Conservation (phyloP, 225 moss, liverwort and hornwort genomes). For the Sphagnum tenellum region DNA sequence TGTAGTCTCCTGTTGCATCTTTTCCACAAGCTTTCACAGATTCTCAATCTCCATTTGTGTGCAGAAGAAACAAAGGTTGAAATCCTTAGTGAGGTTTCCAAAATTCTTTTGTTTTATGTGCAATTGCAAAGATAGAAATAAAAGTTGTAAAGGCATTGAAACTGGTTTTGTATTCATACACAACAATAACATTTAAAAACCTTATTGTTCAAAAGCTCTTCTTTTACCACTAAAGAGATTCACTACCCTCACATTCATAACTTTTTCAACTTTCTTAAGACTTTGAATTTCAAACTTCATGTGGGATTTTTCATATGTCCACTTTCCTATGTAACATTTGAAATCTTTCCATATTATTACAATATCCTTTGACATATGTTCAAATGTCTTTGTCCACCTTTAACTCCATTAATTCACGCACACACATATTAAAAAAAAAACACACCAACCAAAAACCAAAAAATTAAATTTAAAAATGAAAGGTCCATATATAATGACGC, state of each 20-base stretch:
- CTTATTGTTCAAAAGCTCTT: no score
- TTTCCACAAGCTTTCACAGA: slow-evolving; percentile 35
- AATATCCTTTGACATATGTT: slow-evolving; percentile 46
- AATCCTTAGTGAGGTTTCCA: no score
- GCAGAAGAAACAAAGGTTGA: no score
- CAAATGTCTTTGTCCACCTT: no score
- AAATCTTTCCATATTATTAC: slow-evolving; percentile 56
- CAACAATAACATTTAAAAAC: no score
- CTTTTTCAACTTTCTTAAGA: slow-evolving; percentile 73
- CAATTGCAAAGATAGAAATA: neutral
- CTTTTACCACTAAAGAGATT: neutral
- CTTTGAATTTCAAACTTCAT: slow-evolving; percentile 71
- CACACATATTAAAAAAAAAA: no score
- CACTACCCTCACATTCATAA: slow-evolving; percentile 26
- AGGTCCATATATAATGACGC: no score
- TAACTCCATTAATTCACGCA: no score
- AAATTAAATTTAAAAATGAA: no score
- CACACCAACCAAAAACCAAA: no score
- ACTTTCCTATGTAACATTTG: slow-evolving; percentile 52
- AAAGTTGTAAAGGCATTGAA: neutral
- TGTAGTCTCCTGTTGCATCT: slow-evolving; percentile 54
- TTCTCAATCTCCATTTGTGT: slow-evolving; percentile 62
- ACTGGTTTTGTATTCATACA: neutral
- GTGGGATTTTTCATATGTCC: slow-evolving; percentile 65
- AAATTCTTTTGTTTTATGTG: no score